Conservation (phyloP, 2,329 filamentous ascomycete genomes). For the Fusarium brachygibbosum region DNA sequence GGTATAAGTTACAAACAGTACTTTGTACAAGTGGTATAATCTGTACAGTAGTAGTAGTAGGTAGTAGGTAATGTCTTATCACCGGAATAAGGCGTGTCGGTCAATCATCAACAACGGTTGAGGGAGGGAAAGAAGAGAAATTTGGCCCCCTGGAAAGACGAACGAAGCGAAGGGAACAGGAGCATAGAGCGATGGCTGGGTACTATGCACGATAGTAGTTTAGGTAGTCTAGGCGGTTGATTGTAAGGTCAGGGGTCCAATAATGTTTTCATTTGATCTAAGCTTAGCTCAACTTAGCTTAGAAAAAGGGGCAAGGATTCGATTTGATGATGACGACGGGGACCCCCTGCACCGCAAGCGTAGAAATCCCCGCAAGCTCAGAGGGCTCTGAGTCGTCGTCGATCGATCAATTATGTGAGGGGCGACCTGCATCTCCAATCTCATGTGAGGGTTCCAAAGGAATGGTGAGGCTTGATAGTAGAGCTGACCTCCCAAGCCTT, state of each 20-base stretch:
- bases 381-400: neutral
- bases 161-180: conserved; percentile 36
- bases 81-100: conserved; percentile 30
- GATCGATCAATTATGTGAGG: conserved; percentile 14
- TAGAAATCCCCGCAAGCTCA: conserved; percentile 31
- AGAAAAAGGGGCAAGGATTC: conserved; percentile 17
- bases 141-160: conserved; percentile 25
- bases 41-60: conserved; percentile 2
- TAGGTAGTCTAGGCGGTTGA: conserved; percentile 25
- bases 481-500: neutral
- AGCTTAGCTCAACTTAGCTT: conserved; percentile 12
- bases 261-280: conserved; percentile 17
- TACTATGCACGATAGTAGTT: conserved; percentile 34
- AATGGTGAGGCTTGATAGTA: conserved; percentile 30
- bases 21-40: conserved; percentile 18
- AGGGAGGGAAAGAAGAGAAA: conserved; percentile 27
- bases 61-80: conserved; percentile 35
- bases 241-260: conserved; percentile 38
- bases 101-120: conserved; percentile 31
- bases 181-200: conserved; percentile 40
- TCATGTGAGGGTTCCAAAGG: conserved; percentile 10
- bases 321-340: neutral
- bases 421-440: conserved; percentile 1
- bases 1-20: conserved; percentile 1
- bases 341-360: conserved; percentile 33